These are phyloP conservation scores for Colletotrichum eleusines DNA, from an alignment of 2,329 filamentous ascomycete genomes.

Conservation along the genomic window DNA sequence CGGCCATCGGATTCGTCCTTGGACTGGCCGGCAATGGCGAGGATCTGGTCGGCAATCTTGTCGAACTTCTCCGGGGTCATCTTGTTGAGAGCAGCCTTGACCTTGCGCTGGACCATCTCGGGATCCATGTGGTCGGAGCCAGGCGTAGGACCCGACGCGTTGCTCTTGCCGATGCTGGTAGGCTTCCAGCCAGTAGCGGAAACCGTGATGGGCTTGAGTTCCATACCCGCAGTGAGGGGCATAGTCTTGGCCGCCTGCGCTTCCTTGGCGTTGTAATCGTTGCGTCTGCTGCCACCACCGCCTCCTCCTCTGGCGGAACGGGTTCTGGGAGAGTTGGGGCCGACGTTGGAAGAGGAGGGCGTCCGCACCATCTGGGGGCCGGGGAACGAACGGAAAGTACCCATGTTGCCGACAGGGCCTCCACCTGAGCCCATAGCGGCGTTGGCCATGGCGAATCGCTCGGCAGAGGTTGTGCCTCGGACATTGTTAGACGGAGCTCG, in stretches of 20 bases:
- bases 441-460: slow-evolving; percentile 78
- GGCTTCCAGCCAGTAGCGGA: slow-evolving; percentile 92
- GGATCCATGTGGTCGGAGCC: slow-evolving; percentile 78
- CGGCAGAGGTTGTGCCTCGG: slow-evolving; percentile 79
- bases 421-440: slow-evolving; percentile 54
- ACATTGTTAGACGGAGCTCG: slow-evolving; percentile 52
- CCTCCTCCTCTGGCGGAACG: slow-evolving; percentile 63
- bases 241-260: slow-evolving; percentile 84
- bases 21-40: slow-evolving; percentile 92
- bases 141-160: slow-evolving; percentile 52
- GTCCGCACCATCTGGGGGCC: slow-evolving; percentile 74
- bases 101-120: slow-evolving; percentile 96
- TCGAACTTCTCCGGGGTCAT: slow-evolving; percentile 99
- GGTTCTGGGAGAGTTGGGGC: slow-evolving; percentile 80
- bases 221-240: slow-evolving; percentile 87
- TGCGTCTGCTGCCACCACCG: slow-evolving; percentile 70
- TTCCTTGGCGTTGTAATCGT: slow-evolving; percentile 69
- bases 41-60: slow-evolving; percentile 92
- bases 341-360: slow-evolving; percentile 68
- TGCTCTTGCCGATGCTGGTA: slow-evolving; percentile 69
- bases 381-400: slow-evolving; percentile 65
- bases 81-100: slow-evolving; percentile 98
- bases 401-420: slow-evolving; percentile 43
- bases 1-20: slow-evolving; percentile 95
- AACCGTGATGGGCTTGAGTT: slow-evolving; percentile 82